Evolutionary conservation across 1,284 basidiomycete species (phyloP).

Genomic region (Xanthoconium separans): DNA sequence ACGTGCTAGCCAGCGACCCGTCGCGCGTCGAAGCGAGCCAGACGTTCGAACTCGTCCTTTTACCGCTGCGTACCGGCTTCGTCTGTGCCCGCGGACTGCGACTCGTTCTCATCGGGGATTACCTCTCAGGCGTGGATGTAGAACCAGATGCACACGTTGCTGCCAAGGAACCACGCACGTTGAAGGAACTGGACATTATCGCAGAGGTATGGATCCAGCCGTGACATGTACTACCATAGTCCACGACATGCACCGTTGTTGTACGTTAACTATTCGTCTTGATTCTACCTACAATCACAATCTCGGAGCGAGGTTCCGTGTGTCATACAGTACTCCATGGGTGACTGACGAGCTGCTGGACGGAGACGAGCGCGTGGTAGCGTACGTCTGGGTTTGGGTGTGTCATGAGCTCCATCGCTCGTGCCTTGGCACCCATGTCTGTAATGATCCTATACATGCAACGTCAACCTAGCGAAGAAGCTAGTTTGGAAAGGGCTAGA

Average conservation of each 20-base stretch:
- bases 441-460: conserved; percentile 61
- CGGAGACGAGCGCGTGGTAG: conserved; percentile 86
- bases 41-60: conserved; percentile 60
- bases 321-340: conserved; percentile 57
- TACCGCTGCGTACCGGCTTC: conserved; percentile 57
- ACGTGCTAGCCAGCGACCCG: conserved; percentile 15
- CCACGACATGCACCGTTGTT: conserved; percentile 6
- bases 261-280: conserved; percentile 6
- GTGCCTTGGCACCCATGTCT: conserved; percentile 84
- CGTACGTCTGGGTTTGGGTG: conserved; percentile 87
- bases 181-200: conserved; percentile 70
- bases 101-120: conserved; percentile 58
- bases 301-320: neutral
- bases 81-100: conserved; percentile 61
- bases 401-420: conserved; percentile 94
- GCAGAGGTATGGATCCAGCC: conserved; percentile 64
- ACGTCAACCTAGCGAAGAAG: neutral
- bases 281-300: neutral
- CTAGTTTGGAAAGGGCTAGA: conserved; percentile 3
- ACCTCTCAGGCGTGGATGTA: conserved; percentile 37
- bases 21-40: conserved; percentile 41
- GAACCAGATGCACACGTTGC: conserved; percentile 16
- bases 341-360: conserved; percentile 79
- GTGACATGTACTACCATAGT: conserved; percentile 15
- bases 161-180: conserved; percentile 37